These are phyloP conservation scores for Podaxis mareebaensis DNA, from an alignment of 768 basidiomycete genomes.

Conservation along the genomic window DNA sequence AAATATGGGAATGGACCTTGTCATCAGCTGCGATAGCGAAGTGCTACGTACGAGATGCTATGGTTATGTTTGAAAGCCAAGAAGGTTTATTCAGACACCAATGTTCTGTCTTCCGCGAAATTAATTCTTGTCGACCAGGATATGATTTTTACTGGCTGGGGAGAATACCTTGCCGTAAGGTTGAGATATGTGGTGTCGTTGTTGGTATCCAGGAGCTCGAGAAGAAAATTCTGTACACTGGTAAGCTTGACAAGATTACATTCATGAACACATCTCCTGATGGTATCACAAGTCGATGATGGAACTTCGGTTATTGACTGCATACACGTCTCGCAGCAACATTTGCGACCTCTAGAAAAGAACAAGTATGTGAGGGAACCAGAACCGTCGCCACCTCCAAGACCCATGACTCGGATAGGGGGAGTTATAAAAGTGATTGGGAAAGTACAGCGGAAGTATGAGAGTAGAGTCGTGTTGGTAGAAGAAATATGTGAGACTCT, in stretches of 20 bases:
- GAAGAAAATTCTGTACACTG: slow-evolving; percentile 55
- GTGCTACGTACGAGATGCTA: slow-evolving; percentile 56
- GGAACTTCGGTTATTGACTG: slow-evolving; percentile 77
- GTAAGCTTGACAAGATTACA: slow-evolving; percentile 34
- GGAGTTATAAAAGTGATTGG: slow-evolving; percentile 48
- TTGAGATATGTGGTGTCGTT: slow-evolving; percentile 61
- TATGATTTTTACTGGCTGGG: slow-evolving; percentile 73
- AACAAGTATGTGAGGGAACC: slow-evolving; percentile 17
- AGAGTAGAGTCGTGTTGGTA: slow-evolving; percentile 47
- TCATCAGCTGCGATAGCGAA: slow-evolving; percentile 53
- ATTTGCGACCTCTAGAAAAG: slow-evolving; percentile 19
- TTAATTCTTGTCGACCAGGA: slow-evolving; percentile 32
- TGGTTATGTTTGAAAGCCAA: slow-evolving; percentile 36
- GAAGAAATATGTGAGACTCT: slow-evolving; percentile 47
- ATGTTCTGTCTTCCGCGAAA: slow-evolving; percentile 6
- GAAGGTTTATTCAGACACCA: slow-evolving; percentile 26
- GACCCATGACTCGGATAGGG: slow-evolving; percentile 46
- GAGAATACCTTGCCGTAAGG: slow-evolving; percentile 66
- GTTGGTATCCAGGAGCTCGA: slow-evolving; percentile 66
- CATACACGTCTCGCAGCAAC: slow-evolving; percentile 36
- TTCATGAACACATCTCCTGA: neutral
- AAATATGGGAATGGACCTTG: slow-evolving; percentile 57
- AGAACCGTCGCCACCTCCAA: slow-evolving; percentile 24
- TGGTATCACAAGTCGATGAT: slow-evolving; percentile 63
- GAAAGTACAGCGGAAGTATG: slow-evolving; percentile 38